These are phyloP conservation scores for Tuber brumale DNA, from an alignment of 495 filamentous ascomycete species.

Conservation along the genomic window DNA sequence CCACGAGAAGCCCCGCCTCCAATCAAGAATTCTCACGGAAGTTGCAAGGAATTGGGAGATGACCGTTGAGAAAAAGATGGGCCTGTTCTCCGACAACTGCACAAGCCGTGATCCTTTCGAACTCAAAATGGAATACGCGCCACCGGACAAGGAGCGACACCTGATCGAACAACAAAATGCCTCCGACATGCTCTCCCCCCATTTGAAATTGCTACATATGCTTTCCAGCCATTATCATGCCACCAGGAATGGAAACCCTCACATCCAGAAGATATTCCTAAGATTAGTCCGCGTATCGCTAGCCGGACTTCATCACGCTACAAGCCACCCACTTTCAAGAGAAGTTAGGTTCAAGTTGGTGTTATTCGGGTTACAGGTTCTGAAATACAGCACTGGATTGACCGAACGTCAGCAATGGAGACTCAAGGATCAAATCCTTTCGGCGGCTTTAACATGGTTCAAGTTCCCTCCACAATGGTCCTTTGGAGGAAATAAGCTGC, in stretches of 20 bases:
- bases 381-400: slow-evolving; percentile 59
- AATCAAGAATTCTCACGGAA: slow-evolving; percentile 72
- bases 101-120: slow-evolving; percentile 82
- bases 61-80: slow-evolving; percentile 64
- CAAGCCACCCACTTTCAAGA: slow-evolving; percentile 75
- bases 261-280: slow-evolving; percentile 71
- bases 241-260: slow-evolving; percentile 67
- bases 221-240: slow-evolving; percentile 91
- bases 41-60: slow-evolving; percentile 81
- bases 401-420: slow-evolving; percentile 58
- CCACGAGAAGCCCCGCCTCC: slow-evolving; percentile 88
- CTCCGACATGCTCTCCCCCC: slow-evolving; percentile 74
- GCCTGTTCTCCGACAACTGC: slow-evolving; percentile 72
- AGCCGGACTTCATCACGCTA: slow-evolving; percentile 60
- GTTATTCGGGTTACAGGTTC: slow-evolving; percentile 68
- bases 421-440: slow-evolving; percentile 80
- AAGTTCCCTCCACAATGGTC: slow-evolving; percentile 78
- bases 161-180: slow-evolving; percentile 66
- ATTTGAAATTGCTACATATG: slow-evolving; percentile 78
- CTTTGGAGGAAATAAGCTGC: slow-evolving; percentile 86
- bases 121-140: slow-evolving; percentile 83
- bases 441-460: slow-evolving; percentile 84
- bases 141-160: slow-evolving; percentile 73
- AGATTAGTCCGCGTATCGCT: slow-evolving; percentile 71
- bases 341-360: slow-evolving; percentile 86